Percentiles rank a stretch among this genome's conserved stretches.
These are phyloP conservation scores for Chloridella minuta DNA, from an alignment of 352 stramenopile species.

Conservation along the genomic window DNA sequence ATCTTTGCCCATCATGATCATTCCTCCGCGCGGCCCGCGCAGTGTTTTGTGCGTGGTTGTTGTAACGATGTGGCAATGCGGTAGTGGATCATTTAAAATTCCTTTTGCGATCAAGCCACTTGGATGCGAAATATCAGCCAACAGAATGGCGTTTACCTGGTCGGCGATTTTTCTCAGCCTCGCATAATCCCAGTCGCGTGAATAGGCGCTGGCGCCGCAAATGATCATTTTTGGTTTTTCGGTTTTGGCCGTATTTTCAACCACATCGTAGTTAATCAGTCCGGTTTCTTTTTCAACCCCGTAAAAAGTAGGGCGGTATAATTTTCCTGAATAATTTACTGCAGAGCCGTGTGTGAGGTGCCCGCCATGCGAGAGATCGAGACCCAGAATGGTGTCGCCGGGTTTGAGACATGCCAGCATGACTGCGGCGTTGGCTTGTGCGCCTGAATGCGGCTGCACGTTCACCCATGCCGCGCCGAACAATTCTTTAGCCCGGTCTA, in stretches of 20 bases:
- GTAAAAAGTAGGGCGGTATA: too few relatives aligned
- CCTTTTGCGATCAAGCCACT: constrained; percentile 72
- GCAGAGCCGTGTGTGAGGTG: constrained; percentile 95
- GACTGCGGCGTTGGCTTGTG: constrained; percentile 86
- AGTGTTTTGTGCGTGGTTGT: constrained; percentile 98
- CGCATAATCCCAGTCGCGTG: constrained; percentile 88
- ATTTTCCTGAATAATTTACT: too few relatives aligned
- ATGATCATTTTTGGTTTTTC: constrained; percentile 85
- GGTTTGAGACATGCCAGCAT: constrained; percentile 50
- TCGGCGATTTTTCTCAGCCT: constrained; percentile 84
- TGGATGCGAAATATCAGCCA: constrained; percentile 99
- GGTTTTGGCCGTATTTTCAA: too few relatives aligned
- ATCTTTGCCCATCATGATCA: too few relatives aligned
- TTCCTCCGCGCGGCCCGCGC: constrained; percentile 66
- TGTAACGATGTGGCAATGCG: constrained; percentile 92
- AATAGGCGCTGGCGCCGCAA: constrained; percentile 78
- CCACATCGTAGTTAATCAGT: too few relatives aligned
- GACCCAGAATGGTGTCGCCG: constrained; percentile 87
- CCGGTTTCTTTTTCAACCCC: too few relatives aligned
- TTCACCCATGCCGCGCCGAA: constrained; percentile 70
- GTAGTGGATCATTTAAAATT: constrained; percentile 65
- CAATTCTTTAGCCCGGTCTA: constrained; percentile 66
- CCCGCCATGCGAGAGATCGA: constrained; percentile 86
- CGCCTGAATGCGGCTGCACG: constrained; percentile 80
- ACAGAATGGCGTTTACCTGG: constrained; percentile 69